Base-by-base conservation (phyloP, 2,329 filamentous ascomycete species). In the Metarhizium brunneum region DNA sequence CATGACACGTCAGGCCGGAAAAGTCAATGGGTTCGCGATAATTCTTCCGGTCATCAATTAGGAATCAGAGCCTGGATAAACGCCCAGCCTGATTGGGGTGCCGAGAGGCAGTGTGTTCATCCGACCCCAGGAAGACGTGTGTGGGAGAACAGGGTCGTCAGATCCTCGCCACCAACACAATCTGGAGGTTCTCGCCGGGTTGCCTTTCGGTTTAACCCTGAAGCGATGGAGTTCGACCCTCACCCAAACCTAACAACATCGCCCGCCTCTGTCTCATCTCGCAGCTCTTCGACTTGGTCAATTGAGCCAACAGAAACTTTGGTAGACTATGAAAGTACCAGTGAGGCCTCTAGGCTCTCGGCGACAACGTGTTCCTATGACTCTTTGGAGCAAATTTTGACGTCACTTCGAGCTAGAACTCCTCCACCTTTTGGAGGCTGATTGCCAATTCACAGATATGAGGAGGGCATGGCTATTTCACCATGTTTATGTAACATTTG, bases 21-120 rank as follows among this genome's bases (percentile, higher is more conserved):
- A 30, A 48, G 6, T 20, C 25, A 32, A 14, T 6, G 10, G n/a
- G 18, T 2, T 48, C 25, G 25, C 20, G 6, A 30, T 48, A 48
- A 4, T 20, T 38, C 43, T 5, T 30, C 45, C 20, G 11, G 10
- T 30, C 8, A 48, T 48, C 45, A 48, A 25, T 16, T 48, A 11
- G 14, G n/a, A 13, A 54, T 59, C 36, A 36, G 16, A 13, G 40
- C 32, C 20, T 60, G 58, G 58, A 54, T 60, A n/a, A 51, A 47
- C 14, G 47, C 43, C 29, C 57, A 58, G 50, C 53, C 57, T 6
- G 29, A 53, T 6, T 52, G 51, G 47, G 47, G 38, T 6, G 10
- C 11, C 2, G 45, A 29, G 13, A 14, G 43, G 4, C n/a, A 29
- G n/a, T 30, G 45, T 18, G 57, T 59, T 25, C 55, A 57, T 13